These are phyloP conservation scores for Mediolabrus comicus DNA, from an alignment of 108 stramenopile species.

Conservation along the genomic window DNA sequence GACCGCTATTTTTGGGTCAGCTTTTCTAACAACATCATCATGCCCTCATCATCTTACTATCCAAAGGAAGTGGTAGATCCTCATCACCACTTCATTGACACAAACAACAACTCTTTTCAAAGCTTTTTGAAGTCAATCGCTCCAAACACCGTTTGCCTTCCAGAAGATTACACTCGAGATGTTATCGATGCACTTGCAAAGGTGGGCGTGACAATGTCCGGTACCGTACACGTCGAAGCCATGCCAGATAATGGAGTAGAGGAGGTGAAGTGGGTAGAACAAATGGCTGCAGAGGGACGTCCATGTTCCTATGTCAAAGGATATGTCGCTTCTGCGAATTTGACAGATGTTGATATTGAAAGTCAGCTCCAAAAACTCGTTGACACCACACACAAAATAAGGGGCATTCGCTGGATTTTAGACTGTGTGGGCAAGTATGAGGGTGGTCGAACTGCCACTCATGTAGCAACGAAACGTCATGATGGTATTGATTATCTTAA, in stretches of 20 bases:
- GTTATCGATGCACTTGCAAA: constrained; percentile 43
- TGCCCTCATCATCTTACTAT: constrained; percentile 6
- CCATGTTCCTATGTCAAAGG: constrained; percentile 48
- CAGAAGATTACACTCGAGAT: constrained; percentile 61
- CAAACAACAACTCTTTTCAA: constrained; percentile 52
- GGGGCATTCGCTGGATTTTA: constrained; percentile 79
- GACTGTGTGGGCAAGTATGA: constrained; percentile 65
- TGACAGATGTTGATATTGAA: constrained; percentile 51
- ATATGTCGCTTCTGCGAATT: constrained; percentile 70
- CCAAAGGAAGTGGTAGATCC: constrained; percentile 68
- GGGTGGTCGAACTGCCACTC: constrained; percentile 54
- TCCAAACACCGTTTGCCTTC: constrained; percentile 42
- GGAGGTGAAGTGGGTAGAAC: constrained; percentile 66
- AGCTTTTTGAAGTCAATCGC: constrained; percentile 49
- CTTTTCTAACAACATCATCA: too few species aligned
- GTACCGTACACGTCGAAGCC: constrained; percentile 74
- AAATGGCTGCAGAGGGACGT: constrained; percentile 3
- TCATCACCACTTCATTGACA: constrained; percentile 81
- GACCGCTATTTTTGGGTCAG: too few species aligned
- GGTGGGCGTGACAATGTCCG: constrained; percentile 42
- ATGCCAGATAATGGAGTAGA: constrained; percentile 67
- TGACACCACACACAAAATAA: constrained; percentile 20
- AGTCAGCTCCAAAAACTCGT: constrained; percentile 43
- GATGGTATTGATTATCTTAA: constrained; percentile 65
- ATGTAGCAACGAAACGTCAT: constrained; percentile 66